These are phyloP conservation scores for Fragaria nilgerrensis DNA, from an alignment of 306 rosid species.

Conservation along the genomic window DNA sequence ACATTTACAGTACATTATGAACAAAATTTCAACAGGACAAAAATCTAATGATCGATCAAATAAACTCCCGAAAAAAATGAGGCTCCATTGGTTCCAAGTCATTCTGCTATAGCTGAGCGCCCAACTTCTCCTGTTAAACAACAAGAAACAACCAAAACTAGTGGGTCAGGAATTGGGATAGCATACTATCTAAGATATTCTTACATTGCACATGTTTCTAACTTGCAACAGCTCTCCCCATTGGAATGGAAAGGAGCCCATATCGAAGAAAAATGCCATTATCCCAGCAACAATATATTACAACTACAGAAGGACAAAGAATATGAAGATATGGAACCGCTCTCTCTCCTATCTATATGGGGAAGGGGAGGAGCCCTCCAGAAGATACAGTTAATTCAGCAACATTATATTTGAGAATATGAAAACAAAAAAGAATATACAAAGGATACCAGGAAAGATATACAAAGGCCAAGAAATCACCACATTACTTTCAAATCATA, in stretches of 20 bases:
- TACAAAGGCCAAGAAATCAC: background rate
- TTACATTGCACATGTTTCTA: background rate
- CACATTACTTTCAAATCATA: too few species aligned
- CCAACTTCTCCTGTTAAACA: conserved; percentile 75
- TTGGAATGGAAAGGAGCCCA: background rate
- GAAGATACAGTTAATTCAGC: background rate
- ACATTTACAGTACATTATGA: conserved; percentile 17
- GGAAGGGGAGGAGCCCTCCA: background rate
- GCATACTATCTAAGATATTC: background rate
- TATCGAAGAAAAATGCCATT: background rate
- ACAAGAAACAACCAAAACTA: conserved; percentile 23
- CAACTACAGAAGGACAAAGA: background rate
- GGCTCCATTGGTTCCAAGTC: background rate
- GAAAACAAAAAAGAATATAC: background rate
- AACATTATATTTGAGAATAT: background rate
- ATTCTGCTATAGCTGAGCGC: conserved; percentile 57
- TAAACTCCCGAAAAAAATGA: background rate
- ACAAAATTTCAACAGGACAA: conserved; percentile 25
- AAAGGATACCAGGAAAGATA: background rate
- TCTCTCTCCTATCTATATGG: background rate
- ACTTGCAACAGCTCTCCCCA: background rate
- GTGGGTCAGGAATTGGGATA: background rate
- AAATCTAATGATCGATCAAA: background rate
- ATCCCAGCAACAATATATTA: background rate
- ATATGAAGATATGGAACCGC: background rate